phyloP scores from a whole-genome alignment of 2,329 filamentous ascomycete genomes.

The Graphilbum fragrans region DNA sequence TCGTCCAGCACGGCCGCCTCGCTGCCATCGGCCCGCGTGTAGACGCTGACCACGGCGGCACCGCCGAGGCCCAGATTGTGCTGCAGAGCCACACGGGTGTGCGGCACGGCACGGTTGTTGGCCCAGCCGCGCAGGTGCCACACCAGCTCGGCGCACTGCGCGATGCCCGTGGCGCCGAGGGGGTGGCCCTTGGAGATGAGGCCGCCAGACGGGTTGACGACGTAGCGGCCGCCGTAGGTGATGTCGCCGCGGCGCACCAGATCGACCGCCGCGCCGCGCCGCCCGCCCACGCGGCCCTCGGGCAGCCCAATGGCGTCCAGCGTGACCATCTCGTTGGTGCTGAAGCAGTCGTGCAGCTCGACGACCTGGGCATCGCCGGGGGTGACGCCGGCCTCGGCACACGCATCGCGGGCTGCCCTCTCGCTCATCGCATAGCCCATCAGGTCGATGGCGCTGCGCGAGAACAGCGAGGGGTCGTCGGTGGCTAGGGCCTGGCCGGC shows the following conservation, averaged over 20 bases:
- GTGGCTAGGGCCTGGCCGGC: conserved; percentile 84
- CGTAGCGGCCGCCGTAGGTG: conserved; percentile 72
- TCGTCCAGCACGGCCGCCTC: conserved; percentile 47
- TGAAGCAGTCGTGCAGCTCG: conserved; percentile 96
- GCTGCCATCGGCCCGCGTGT: conserved; percentile 69
- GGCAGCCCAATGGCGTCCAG: conserved; percentile 77
- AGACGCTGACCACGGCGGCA: conserved; percentile 81
- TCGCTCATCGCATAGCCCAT: conserved; percentile 81
- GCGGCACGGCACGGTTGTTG: conserved; percentile 65
- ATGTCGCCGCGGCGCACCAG: conserved; percentile 80
- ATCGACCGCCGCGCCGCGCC: conserved; percentile 79
- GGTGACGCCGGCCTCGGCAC: conserved; percentile 59
- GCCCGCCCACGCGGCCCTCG: conserved; percentile 68
- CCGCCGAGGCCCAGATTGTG: conserved; percentile 91
- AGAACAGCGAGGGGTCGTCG: conserved; percentile 71
- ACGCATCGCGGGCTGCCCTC: conserved; percentile 56
- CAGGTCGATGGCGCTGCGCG: conserved; percentile 69
- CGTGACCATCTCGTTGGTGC: conserved; percentile 82
- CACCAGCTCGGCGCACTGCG: conserved; percentile 87
- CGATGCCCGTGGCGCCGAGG: conserved; percentile 84
- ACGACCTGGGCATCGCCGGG: conserved; percentile 67
- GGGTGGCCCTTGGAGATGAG: conserved; percentile 95
- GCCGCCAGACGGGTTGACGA: conserved; percentile 89
- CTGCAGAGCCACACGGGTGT: conserved; percentile 66
- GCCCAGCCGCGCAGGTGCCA: conserved; percentile 97